Percentiles rank a stretch among this genome's conserved stretches.
Evolutionary conservation across 2,329 filamentous ascomycete genomes (phyloP).

Genomic region (Phialemoniopsis sp.): DNA sequence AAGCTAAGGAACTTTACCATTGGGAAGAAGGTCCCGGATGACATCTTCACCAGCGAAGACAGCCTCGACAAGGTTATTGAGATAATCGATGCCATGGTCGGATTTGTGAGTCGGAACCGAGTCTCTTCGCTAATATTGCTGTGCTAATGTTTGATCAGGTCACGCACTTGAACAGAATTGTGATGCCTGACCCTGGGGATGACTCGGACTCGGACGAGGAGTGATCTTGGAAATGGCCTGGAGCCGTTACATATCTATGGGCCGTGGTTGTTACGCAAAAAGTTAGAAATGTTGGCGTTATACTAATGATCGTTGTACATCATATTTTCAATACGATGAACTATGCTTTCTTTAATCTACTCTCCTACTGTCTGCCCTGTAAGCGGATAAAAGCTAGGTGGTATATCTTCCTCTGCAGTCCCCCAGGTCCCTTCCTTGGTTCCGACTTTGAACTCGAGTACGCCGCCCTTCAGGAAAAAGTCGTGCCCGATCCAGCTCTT

Average conservation of each 20-base stretch:
- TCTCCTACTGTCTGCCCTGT: not conserved
- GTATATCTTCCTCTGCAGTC: conserved; percentile 47
- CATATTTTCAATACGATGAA: too few species aligned
- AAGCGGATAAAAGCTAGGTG: conserved; percentile 39
- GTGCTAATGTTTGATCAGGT: conserved; percentile 40
- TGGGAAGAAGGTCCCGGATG: conserved; percentile 61
- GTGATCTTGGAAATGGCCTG: conserved; percentile 7
- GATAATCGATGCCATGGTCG: conserved; percentile 64
- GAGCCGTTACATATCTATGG: too few species aligned
- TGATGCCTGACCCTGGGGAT: conserved; percentile 65
- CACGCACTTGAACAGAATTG: conserved; percentile 66
- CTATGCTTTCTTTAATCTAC: not conserved
- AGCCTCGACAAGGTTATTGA: conserved; percentile 62
- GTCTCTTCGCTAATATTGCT: conserved; percentile 9
- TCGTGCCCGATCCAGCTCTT: conserved; percentile 60
- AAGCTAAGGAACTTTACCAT: conserved; percentile 78
- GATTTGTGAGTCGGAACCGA: conserved; percentile 63
- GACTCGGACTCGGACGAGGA: conserved; percentile 45
- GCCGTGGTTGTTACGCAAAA: too few species aligned
- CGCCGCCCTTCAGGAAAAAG: conserved; percentile 58
- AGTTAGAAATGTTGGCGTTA: too few species aligned
- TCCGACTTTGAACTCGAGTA: conserved; percentile 55
- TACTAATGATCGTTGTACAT: too few species aligned
- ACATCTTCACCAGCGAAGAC: conserved; percentile 56
- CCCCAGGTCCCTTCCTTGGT: conserved; percentile 56